phyloP scores from a whole-genome alignment of 768 basidiomycete genomes.

The Fomitopsis serialis region DNA sequence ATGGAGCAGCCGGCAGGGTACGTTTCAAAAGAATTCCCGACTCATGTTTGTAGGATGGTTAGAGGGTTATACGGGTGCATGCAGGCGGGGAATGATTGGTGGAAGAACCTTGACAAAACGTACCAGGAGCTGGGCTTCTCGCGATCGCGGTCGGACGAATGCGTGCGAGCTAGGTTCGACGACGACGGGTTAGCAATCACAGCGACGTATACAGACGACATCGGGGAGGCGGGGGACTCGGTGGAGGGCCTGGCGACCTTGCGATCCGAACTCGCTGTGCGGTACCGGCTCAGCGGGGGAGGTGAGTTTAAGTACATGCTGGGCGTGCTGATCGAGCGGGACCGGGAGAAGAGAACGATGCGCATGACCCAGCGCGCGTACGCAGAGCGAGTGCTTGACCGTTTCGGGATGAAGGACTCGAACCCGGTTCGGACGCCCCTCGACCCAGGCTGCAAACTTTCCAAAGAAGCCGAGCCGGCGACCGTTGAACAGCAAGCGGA shows the following conservation, averaged over 20 bases:
- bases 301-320: too few species aligned
- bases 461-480: not conserved
- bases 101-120: conserved; percentile 6
- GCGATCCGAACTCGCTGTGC: not conserved
- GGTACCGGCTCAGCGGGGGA: conserved; percentile 13
- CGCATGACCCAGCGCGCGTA: too few species aligned
- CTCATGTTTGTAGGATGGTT: too few species aligned
- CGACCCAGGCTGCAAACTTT: conserved; percentile 6
- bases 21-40: too few species aligned
- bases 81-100: conserved; percentile 26
- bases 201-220: too few species aligned
- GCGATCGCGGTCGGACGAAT: conserved; percentile 1
- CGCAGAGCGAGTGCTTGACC: conserved; percentile 19
- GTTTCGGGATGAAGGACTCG: conserved; percentile 15
- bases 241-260: not conserved
- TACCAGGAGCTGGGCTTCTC: conserved; percentile 1
- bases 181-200: conserved; percentile 1
- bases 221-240: not conserved
- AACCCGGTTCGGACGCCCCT: conserved; percentile 21
- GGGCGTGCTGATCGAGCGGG: too few species aligned
- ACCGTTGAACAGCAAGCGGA: not conserved
- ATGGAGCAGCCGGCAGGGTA: too few species aligned
- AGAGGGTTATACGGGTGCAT: too few species aligned
- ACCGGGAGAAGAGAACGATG: too few species aligned
- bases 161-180: conserved; percentile 6